These are phyloP conservation scores for Metarhizium brunneum DNA, from an alignment of 2,329 filamentous ascomycete species.

Conservation along the genomic window DNA sequence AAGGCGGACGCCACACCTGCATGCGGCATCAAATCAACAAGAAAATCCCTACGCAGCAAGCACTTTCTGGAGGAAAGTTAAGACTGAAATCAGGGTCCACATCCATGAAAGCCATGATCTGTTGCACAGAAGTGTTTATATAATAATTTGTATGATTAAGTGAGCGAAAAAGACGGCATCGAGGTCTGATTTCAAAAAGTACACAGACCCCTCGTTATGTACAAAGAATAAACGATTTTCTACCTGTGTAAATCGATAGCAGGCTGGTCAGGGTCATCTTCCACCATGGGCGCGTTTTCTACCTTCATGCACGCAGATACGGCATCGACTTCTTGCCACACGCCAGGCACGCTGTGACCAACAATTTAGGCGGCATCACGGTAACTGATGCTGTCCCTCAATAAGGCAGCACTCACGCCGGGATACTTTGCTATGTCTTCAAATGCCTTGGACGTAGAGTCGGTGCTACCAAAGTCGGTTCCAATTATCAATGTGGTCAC, in stretches of 20 bases:
- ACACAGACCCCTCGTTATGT: neutral
- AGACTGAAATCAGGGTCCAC: neutral
- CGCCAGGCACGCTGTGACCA: constrained; percentile 72
- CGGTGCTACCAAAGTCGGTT: constrained; percentile 80
- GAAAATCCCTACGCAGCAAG: neutral
- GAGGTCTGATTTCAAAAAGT: neutral
- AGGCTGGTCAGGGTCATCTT: constrained; percentile 28
- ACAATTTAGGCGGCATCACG: constrained; percentile 64
- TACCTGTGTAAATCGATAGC: neutral
- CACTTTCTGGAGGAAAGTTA: neutral
- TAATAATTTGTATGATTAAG: constrained; percentile 16
- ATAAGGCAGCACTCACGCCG: constrained; percentile 63
- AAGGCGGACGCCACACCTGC: neutral
- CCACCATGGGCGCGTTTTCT: constrained; percentile 40
- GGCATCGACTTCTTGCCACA: constrained; percentile 71
- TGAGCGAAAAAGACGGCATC: constrained; percentile 5
- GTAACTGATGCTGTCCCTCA: constrained; percentile 65
- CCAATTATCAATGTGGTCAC: constrained; percentile 78
- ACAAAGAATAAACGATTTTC: neutral
- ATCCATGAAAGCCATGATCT: neutral
- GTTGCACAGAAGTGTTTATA: constrained; percentile 23
- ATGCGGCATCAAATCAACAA: neutral
- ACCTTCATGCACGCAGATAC: constrained; percentile 59
- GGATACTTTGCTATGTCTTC: constrained; percentile 84
- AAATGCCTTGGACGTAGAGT: constrained; percentile 57